Base-by-base conservation (phyloP, 2,329 filamentous ascomycete genomes). In the Colletotrichum gigasporum region DNA sequence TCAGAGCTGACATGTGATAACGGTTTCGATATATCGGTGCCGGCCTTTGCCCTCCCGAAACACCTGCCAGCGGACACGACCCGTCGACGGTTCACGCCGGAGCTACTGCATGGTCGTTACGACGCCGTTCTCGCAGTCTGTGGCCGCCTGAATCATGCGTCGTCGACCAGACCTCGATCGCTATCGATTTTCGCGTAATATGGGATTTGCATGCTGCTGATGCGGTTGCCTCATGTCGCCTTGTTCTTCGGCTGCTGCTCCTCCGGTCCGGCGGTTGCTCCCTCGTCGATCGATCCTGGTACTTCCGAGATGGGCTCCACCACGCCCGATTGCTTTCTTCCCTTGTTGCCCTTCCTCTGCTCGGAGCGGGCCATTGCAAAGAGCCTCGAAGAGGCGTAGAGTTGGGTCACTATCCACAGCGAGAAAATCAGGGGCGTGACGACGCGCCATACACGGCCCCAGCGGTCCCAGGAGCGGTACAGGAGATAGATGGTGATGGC, bases 361-460 rank as follows among this genome's bases (percentile, higher is more conserved):
- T 67, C 63, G 0, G 66, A 57, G 3, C 48, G 34, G 5, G 63
- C 58, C 66, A 67, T 66, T 3, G 37, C 16, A 10, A 48, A 53
- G 16, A 66, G 55, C 16, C 63, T 53, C 9, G 51, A 58, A 3
- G 63, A 63, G 3, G 63, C 66, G 50, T 67, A 67, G 18, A 67
- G 53, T 54, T 67, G 66, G 1, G 66, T 67, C 0, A 51, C 24
- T 7, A 67, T 66, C 66, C 66, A 67, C 2, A 67, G 32, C 5
- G 57, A 45, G 12, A 67, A 67, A 11, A 67, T 50, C 10, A 66
- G 6, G 1, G 66, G 66, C 5, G 57, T 67, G 26, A 67, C 28
- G 18, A 66, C 39, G 4, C 39, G 22, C 66, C 66, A 67, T 1
- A 50, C 63, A 5, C 50, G 41, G 10, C 58, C 57, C 66, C 66